Evolutionary conservation across 2,329 filamentous ascomycete genomes (phyloP), one percentile per base, ranked within the genome.

Genomic region (Amylocarpus encephaloides): DNA sequence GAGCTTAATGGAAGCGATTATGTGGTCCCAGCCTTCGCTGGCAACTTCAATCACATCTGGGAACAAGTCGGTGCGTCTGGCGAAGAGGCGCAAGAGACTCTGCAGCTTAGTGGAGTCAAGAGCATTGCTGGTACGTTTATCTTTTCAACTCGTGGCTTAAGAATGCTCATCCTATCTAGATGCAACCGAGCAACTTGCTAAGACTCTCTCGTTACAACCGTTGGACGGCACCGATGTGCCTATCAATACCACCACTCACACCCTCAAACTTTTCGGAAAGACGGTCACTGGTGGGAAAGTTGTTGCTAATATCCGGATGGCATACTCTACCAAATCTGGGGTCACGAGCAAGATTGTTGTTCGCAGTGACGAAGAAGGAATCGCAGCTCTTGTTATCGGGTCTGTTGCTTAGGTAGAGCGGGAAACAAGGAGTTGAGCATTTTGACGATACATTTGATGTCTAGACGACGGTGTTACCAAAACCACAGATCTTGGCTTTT

Each of bases 331-430:
- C 63, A 95, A 94, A 78, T 85, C 85, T 44, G 93, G 93, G 46
- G 90, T 97, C 22, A 96, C 93, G 51, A 94, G 92, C 64, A 97
- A 97, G 80, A 89, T 98, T 62, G 87, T 85, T 46, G 88, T 92
- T 54, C 80, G 93, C 66, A 87, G 86, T 68, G 93, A 98, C 69
- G 93, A 98, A 71, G 88, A 93, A 66, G 88, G 88, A 49, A 83
- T 98, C 64, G 90, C 93, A 54, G 78, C 83, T 53, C 75, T 94
- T 68, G 82, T 97, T 53, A 79, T 96, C 67, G 87, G 82, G 59
- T 90, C 88, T 62, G 83, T 96, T 67, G 84, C 87, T 58, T 66
- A 62, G 42, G 50, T 19, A 50, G 53, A 54, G 53, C 51, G 52
- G 54, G 50, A 45, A 42, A 56, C 40, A 50, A 49, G 61, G 61